A percentile compares a stretch with the other conserved stretches of the same genome.
phyloP scores from a whole-genome alignment of 305 asterid species.

The Fraxinus nigra region DNA sequence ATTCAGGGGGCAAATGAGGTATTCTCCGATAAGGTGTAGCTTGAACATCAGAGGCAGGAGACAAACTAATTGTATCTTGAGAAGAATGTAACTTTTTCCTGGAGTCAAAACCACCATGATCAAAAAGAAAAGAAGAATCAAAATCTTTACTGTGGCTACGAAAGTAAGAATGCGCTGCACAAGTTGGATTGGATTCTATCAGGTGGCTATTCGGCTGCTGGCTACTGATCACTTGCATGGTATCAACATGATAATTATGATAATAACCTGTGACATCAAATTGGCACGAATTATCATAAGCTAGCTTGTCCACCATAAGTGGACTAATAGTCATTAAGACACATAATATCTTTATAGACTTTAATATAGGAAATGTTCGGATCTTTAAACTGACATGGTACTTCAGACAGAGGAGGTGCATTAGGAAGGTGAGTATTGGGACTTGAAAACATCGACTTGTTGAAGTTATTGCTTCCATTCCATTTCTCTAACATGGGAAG shows the following conservation, averaged over 20 bases:
- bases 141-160: constrained; percentile 32
- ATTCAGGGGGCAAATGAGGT: constrained; percentile 23
- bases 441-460: constrained; percentile 27
- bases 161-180: constrained; percentile 31
- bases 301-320: constrained; percentile 30
- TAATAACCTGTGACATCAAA: constrained; percentile 38
- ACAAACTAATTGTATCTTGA: constrained; percentile 26
- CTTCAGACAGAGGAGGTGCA: constrained; percentile 37
- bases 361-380: constrained; percentile 32
- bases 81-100: constrained; percentile 31
- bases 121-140: constrained; percentile 35
- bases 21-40: constrained; percentile 25
- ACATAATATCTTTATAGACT: constrained; percentile 31
- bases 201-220: constrained; percentile 25
- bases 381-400: constrained; percentile 34
- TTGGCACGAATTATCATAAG: constrained; percentile 29
- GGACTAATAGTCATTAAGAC: constrained; percentile 32
- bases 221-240: constrained; percentile 27
- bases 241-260: constrained; percentile 32
- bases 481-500: constrained; percentile 40
- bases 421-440: constrained; percentile 30
- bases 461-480: constrained; percentile 32
- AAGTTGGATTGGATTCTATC: constrained; percentile 24
- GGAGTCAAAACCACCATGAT: constrained; percentile 27
- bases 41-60: constrained; percentile 29